phyloP scores from a whole-genome alignment of 2,329 filamentous ascomycete genomes.

The Talaromyces rugulosus region DNA sequence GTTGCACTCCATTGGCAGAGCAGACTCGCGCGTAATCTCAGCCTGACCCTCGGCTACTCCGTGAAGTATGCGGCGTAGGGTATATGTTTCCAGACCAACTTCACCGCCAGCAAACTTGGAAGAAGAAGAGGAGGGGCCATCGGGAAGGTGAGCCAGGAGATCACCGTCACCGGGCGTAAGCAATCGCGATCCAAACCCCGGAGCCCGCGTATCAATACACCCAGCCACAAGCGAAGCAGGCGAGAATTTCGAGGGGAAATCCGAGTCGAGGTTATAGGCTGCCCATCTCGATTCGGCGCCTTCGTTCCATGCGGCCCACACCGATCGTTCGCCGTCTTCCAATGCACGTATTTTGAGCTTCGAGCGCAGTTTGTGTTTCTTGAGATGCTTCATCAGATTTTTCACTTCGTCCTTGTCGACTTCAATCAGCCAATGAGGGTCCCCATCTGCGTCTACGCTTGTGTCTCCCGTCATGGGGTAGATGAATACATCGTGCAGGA shows the following conservation, averaged over 20 bases:
- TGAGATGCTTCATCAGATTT: slow-evolving; percentile 66
- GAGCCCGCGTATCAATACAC: slow-evolving; percentile 37
- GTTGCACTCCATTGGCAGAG: slow-evolving; percentile 84
- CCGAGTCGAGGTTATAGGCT: slow-evolving; percentile 34
- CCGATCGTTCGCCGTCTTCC: slow-evolving; percentile 58
- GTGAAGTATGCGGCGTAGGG: slow-evolving; percentile 68
- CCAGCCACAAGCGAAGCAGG: slow-evolving; percentile 24
- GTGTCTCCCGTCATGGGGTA: slow-evolving; percentile 57
- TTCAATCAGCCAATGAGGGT: slow-evolving; percentile 67
- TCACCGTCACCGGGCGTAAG: slow-evolving; percentile 34
- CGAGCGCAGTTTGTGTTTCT: slow-evolving; percentile 78
- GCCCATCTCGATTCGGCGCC: slow-evolving; percentile 33
- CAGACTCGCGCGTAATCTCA: slow-evolving; percentile 67
- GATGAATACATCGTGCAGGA: slow-evolving; percentile 86
- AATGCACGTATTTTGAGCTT: slow-evolving; percentile 69
- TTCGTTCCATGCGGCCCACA: slow-evolving; percentile 74
- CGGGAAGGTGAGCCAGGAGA: slow-evolving; percentile 26
- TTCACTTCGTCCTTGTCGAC: slow-evolving; percentile 67
- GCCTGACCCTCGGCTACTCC: slow-evolving; percentile 81
- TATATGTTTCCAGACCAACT: slow-evolving; percentile 60
- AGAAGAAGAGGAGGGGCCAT: slow-evolving; percentile 16
- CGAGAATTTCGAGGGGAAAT: slow-evolving; percentile 27
- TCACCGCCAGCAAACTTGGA: slow-evolving; percentile 42
- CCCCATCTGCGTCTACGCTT: slow-evolving; percentile 21
- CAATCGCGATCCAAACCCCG: slow-evolving; percentile 36